Percentiles rank a stretch among this genome's conserved stretches.
Evolutionary conservation across 257 asterid species (phyloP).

Genomic region (Haberlea rhodopensis): DNA sequence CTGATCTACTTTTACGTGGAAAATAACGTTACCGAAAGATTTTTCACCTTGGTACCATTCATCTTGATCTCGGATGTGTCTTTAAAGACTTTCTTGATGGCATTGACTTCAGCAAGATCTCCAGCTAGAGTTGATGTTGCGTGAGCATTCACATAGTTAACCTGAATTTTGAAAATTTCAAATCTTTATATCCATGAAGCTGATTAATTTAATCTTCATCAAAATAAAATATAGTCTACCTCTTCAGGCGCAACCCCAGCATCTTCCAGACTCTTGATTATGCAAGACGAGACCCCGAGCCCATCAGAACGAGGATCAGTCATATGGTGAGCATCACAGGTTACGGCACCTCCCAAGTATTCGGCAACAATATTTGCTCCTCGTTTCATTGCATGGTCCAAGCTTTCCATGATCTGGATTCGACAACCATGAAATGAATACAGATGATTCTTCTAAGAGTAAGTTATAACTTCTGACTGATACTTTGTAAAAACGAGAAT

Average conservation of each 20-base stretch:
- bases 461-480: neutral
- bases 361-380: constrained; percentile 47
- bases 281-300: constrained; percentile 49
- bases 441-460: neutral
- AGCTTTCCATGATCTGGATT: constrained; percentile 45
- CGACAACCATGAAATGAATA: neutral
- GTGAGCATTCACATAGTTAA: neutral
- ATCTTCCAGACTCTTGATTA: constrained; percentile 39
- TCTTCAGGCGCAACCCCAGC: constrained; percentile 25
- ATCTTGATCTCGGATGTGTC: neutral
- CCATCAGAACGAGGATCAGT: constrained; percentile 47
- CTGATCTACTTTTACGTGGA: no score
- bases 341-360: constrained; percentile 54
- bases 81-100: neutral
- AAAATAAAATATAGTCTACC: neutral
- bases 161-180: neutral
- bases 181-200: neutral
- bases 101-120: neutral
- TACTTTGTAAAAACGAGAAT: neutral
- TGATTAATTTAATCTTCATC: neutral
- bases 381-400: constrained; percentile 49
- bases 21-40: no score
- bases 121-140: neutral
- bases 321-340: constrained; percentile 55
- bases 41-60: neutral